Base-by-base conservation (phyloP, 2,329 filamentous ascomycete species). In the Aspergillus tanneri region DNA sequence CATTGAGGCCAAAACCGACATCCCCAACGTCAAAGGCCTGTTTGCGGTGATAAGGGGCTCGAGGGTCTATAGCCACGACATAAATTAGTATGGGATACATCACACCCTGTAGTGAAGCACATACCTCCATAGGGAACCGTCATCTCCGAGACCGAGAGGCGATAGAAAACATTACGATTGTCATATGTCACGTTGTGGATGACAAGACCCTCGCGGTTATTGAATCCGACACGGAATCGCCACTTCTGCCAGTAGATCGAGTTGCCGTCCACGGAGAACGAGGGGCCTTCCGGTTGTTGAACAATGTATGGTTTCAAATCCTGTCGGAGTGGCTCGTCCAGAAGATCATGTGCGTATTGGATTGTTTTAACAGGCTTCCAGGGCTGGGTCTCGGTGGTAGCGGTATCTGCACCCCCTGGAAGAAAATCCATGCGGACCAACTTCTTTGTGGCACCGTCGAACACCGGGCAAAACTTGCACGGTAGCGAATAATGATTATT, bases 11-110 rank as follows among this genome's bases (percentile, higher is more conserved):
- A 10, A 83, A 82, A 24, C 83, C 79, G 28, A 77, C 82, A 63
- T 88, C 84, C 24, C 85, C 85, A 19, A 87, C 75, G 64, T 88
- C 85, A 55, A 87, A 87, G 0, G 85, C 85, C 5, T 82, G 78
- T 66, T 87, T 87, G 65, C 83, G 83, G 68, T 86, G 82, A 65
- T 78, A 87, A 2, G 85, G 85, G 41, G 81, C 77, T 3, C 85
- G 77, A 4, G 85, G 84, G 59, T 88, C 85, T 43, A 77, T 5
- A 77, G 76, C 30, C 57, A 34, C 47, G 46, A 48, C 12, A 12
- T 14, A 18, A 6, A 12, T 46, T 25, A 50, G 41, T 37, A 37
- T 38, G n/a, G 9, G 9, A n/a, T 22, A n/a, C 19, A 22, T 36
- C 5, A 4, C 2, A 7, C 21, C 4, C 6, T 5, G 16, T 22